Base-by-base conservation (phyloP, 192 early-diverging fungal species). In the Geosiphon pyriformis region DNA sequence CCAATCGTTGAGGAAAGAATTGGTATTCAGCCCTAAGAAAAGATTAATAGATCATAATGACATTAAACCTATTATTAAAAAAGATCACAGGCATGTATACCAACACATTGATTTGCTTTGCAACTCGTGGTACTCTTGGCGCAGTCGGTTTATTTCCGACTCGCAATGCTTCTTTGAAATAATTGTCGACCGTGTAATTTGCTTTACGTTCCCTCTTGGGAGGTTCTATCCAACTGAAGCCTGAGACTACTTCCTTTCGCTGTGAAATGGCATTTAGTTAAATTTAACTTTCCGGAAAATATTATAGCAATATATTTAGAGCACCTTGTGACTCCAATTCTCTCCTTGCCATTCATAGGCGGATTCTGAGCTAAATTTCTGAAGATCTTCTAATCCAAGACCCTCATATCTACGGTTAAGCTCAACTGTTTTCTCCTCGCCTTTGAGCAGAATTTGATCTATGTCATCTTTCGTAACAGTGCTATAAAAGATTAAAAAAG, bases 301-400 rank as follows among this genome's bases (percentile, higher is more conserved):
- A 42, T 42, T 32, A n/a, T 48, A 15, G 15, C 8, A 48, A 51
- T 1, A 76, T 70, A 18, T 73, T 68, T 34, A 70, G 15, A 10
- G 68, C 65, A 76, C 75, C 72, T 90, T 91, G 70, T 83, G 81
- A 48, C 92, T 85, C 85, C 93, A 98, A 82, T 99, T 92, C 63
- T 95, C 86, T 20, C 96, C 96, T 65, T 98, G 90, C 95, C 95
- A 96, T 68, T 96, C 85, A 71, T 95, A 95, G 2, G 91, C 92
- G 53, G 84, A 88, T 47, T 85, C 87, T 29, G 84, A 83, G 17
- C 87, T 88, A 76, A 96, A 98, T 49, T 92, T 94, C 65, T 93
- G 87, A 20, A 98, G 82, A 68, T 98, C 96, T 57, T 96, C 94
- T 30, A 99, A 80, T 4, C 94, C 93, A 74, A 91, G 84, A 62